Conservation (phyloP, 495 filamentous ascomycete species). For the Penicillium taxi region DNA sequence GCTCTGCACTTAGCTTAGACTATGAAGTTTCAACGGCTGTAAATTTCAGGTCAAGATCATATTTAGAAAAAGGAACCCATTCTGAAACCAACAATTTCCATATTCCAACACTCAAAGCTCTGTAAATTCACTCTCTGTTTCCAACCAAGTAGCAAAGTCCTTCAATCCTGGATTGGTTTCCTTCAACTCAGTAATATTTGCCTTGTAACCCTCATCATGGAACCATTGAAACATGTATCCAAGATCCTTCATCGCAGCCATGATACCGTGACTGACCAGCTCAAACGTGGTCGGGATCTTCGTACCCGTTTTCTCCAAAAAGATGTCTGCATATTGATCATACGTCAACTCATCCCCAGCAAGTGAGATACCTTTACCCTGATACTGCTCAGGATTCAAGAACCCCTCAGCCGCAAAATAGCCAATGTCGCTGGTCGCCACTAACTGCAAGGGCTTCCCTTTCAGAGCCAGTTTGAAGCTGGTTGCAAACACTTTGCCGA, state of each 20-base stretch:
- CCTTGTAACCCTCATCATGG: constrained; percentile 50
- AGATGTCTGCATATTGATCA: constrained; percentile 40
- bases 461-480: constrained; percentile 40
- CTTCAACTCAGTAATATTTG: constrained; percentile 47
- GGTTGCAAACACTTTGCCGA: constrained; percentile 52
- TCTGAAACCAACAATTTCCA: no score
- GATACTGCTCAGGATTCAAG: constrained; percentile 38
- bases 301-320: constrained; percentile 41
- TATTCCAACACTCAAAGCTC: no score
- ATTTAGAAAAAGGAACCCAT: no score
- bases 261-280: constrained; percentile 27
- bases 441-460: constrained; percentile 48
- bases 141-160: constrained; percentile 53
- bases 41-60: no score
- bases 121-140: constrained; percentile 48
- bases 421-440: constrained; percentile 56
- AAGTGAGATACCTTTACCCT: constrained; percentile 40
- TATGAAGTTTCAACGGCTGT: no score
- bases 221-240: constrained; percentile 60
- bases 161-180: constrained; percentile 45
- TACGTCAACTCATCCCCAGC: constrained; percentile 55
- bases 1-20: no score
- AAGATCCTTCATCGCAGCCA: constrained; percentile 46
- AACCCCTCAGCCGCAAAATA: constrained; percentile 56
- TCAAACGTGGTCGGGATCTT: constrained; percentile 44